Percentiles rank a stretch among this genome's conserved stretches.
phyloP scores from a whole-genome alignment of 768 basidiomycete genomes.

The Mycena amicta region DNA sequence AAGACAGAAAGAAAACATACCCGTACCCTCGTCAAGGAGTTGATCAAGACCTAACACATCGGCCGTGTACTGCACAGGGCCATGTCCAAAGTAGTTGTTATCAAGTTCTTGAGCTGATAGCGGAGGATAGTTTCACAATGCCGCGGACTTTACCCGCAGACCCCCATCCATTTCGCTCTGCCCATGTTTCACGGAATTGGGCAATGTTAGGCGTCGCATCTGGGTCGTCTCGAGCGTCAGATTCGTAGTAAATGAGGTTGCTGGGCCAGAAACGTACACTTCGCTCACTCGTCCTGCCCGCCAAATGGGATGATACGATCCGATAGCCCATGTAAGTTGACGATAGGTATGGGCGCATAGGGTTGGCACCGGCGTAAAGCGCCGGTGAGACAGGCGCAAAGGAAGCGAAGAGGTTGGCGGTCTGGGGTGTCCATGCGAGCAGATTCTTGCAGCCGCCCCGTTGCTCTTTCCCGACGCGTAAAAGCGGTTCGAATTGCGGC shows the following conservation, averaged over 20 bases:
- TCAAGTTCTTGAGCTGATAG: too few relatives aligned
- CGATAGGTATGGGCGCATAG: conserved; percentile 14
- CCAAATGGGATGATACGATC: conserved; percentile 12
- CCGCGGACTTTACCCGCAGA: not conserved
- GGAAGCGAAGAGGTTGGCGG: conserved; percentile 18
- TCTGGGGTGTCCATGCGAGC: conserved; percentile 19
- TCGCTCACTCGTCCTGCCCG: conserved; percentile 10
- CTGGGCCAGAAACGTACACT: conserved; percentile 13
- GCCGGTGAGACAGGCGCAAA: conserved; percentile 21
- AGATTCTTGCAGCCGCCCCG: conserved; percentile 21
- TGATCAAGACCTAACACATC: too few relatives aligned
- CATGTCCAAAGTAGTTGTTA: too few relatives aligned
- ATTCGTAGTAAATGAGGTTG: too few relatives aligned
- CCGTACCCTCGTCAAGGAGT: too few relatives aligned
- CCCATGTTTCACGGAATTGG: conserved; percentile 17
- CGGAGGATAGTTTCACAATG: not conserved
- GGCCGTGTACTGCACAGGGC: too few relatives aligned
- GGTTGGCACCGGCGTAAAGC: conserved; percentile 19
- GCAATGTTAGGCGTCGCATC: conserved; percentile 23
- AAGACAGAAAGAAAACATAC: too few relatives aligned
- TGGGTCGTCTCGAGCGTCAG: not conserved
- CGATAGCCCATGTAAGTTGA: conserved; percentile 21
- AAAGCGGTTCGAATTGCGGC: conserved; percentile 19
- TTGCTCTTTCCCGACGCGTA: conserved; percentile 23
- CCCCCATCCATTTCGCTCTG: conserved; percentile 18